Evolutionary conservation across 306 rosid species (phyloP).

Genomic region (Canavalia gladiata): DNA sequence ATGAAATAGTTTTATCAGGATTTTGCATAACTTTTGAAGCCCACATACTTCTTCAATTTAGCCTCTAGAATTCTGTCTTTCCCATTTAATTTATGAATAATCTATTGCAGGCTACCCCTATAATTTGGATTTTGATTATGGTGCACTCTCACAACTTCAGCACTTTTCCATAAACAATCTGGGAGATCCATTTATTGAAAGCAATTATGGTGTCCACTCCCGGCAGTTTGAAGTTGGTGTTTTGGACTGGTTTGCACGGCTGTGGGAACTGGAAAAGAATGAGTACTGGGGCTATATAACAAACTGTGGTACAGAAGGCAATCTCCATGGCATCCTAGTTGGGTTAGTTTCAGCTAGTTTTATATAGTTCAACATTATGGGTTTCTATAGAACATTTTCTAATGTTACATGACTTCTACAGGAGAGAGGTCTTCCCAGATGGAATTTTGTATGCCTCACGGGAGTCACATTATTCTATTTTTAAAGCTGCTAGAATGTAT

Average conservation of each 20-base stretch:
- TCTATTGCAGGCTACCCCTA: slow-evolving; percentile 76
- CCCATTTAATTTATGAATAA: slow-evolving; percentile 30
- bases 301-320: slow-evolving; percentile 98
- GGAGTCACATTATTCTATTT: slow-evolving; percentile 62
- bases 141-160: slow-evolving; percentile 86
- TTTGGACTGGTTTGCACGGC: slow-evolving; percentile 95
- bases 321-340: slow-evolving; percentile 83
- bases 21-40: slow-evolving; percentile 22
- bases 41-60: background rate
- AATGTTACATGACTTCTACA: slow-evolving; percentile 43
- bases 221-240: slow-evolving; percentile 96
- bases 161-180: slow-evolving; percentile 97
- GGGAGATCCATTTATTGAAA: slow-evolving; percentile 98
- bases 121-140: slow-evolving; percentile 94
- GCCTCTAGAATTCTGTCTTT: slow-evolving; percentile 12
- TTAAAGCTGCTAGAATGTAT: slow-evolving; percentile 68
- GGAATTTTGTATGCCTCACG: slow-evolving; percentile 67
- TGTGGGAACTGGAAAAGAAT: slow-evolving; percentile 91
- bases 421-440: slow-evolving; percentile 70
- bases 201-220: slow-evolving; percentile 95
- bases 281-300: slow-evolving; percentile 99
- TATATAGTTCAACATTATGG: slow-evolving; percentile 21
- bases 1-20: slow-evolving; percentile 5
- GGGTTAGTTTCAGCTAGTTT: slow-evolving; percentile 54
- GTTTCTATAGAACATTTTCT: slow-evolving; percentile 34